Conservation (phyloP, 345 rosid species). For the Eucalyptus albens region DNA sequence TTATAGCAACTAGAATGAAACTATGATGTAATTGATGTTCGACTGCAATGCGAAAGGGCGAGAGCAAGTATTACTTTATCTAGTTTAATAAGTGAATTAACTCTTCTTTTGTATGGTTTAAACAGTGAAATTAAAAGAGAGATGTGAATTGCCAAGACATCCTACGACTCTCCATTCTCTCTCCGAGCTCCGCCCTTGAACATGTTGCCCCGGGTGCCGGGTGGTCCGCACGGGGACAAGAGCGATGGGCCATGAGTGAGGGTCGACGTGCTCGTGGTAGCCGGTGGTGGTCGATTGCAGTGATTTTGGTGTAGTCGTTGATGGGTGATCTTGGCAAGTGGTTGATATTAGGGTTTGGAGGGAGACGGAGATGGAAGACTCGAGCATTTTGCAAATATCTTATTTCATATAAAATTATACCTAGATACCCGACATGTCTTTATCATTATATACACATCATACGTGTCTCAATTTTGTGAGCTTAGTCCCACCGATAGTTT, state of each 20-base stretch:
- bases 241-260: not conserved
- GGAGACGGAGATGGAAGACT: not conserved
- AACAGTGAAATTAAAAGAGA: not conserved
- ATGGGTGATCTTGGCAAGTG: not conserved
- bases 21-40: not conserved
- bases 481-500: not conserved
- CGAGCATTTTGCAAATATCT: rapidly evolving
- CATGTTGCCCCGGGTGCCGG: not conserved
- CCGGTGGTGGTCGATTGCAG: not conserved
- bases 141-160: not conserved
- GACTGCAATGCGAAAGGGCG: not conserved
- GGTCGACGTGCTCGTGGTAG: not conserved
- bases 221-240: not conserved
- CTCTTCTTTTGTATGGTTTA: not conserved
- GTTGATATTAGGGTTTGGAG: not conserved
- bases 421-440: not conserved
- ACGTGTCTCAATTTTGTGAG: not conserved
- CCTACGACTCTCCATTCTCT: not conserved
- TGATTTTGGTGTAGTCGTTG: not conserved
- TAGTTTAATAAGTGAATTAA: not conserved
- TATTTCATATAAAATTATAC: not conserved
- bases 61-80: not conserved
- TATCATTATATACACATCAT: not conserved
- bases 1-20: not conserved
- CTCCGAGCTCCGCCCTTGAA: not conserved